Evolutionary conservation across 352 stramenopile genomes (phyloP).

Genomic region (Phytophthora sojae): DNA sequence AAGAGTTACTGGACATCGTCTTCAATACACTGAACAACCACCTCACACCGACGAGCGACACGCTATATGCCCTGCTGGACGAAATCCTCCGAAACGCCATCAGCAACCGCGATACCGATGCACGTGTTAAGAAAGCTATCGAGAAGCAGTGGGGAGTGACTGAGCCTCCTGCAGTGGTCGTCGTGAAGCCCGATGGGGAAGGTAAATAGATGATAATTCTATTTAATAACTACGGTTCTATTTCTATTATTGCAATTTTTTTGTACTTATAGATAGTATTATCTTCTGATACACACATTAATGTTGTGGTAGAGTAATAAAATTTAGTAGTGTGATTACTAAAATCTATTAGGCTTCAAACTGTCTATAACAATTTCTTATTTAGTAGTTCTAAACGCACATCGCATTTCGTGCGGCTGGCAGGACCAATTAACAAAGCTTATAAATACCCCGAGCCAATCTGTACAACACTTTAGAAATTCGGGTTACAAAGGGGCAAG

Average conservation of each 20-base stretch:
- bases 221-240: too few species aligned
- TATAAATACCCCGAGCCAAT: too few species aligned
- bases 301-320: too few species aligned
- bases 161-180: constrained; percentile 20
- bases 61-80: constrained; percentile 42
- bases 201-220: neutral
- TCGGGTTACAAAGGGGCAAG: too few species aligned
- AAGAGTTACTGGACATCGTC: constrained; percentile 48
- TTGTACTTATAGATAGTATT: neutral
- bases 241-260: neutral
- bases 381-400: neutral
- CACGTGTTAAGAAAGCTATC: constrained; percentile 49
- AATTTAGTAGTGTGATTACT: too few species aligned
- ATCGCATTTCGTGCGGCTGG: constrained; percentile 13
- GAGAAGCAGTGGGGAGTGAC: constrained; percentile 39
- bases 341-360: neutral
- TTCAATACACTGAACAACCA: constrained; percentile 21
- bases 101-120: constrained; percentile 41
- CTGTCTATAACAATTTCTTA: too few species aligned
- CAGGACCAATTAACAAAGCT: too few species aligned
- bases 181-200: constrained; percentile 9
- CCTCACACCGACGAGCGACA: constrained; percentile 33
- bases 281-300: too few species aligned
- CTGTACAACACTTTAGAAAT: too few species aligned
- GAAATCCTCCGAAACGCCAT: constrained; percentile 42